phyloP scores from a whole-genome alignment of 1,284 basidiomycete genomes.

The Coniferiporia sulphurascens region DNA sequence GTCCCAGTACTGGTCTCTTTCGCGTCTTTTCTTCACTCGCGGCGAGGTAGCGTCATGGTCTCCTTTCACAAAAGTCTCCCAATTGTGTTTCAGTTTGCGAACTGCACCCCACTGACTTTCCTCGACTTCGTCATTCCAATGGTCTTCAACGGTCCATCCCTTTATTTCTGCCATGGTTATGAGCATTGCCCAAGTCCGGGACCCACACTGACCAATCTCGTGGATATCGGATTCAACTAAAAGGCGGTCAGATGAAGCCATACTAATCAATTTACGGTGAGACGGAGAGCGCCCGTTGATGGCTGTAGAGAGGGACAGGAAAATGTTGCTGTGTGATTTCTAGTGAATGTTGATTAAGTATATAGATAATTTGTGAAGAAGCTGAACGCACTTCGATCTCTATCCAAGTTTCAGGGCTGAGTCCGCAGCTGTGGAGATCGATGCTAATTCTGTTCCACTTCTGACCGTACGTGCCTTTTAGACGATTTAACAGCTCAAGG shows the following conservation, averaged over 20 bases:
- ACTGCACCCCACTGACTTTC: conserved; percentile 54
- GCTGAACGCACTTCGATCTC: conserved; percentile 52
- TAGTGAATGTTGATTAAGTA: conserved; percentile 25
- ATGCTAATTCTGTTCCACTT: conserved; percentile 59
- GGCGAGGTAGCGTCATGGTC: not conserved
- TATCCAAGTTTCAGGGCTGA: conserved; percentile 64
- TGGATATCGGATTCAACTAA: conserved; percentile 77
- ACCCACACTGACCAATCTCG: conserved; percentile 44
- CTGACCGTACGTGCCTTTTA: conserved; percentile 46
- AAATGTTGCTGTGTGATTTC: conserved; percentile 65
- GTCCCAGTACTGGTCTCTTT: not conserved
- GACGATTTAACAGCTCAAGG: conserved; percentile 50
- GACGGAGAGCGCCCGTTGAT: conserved; percentile 68
- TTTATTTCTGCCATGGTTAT: conserved; percentile 55
- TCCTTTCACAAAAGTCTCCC: conserved; percentile 43
- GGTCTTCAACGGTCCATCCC: conserved; percentile 60
- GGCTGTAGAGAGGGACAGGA: conserved; percentile 71
- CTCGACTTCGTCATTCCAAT: conserved; percentile 42
- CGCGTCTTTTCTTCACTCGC: not conserved
- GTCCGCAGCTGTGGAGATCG: conserved; percentile 75
- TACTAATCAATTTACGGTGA: conserved; percentile 53
- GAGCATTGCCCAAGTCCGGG: conserved; percentile 68
- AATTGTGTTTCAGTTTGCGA: conserved; percentile 59
- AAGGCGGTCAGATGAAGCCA: conserved; percentile 55
- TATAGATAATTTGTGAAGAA: not conserved